These are phyloP conservation scores for Blastobotrys capitulatus DNA, from an alignment of 1,139 yeast species.

Conservation along the genomic window DNA sequence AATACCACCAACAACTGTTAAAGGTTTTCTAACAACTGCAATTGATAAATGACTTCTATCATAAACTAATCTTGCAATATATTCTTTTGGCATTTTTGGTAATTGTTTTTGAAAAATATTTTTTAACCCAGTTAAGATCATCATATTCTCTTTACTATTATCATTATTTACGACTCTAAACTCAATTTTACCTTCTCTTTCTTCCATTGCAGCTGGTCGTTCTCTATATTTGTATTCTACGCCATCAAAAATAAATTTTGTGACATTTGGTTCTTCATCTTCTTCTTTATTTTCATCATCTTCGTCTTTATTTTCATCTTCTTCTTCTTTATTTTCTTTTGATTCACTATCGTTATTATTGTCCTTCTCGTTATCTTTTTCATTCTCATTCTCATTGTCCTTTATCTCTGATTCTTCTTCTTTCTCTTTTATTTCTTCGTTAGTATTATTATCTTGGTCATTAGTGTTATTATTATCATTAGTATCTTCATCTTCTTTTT, in stretches of 20 bases:
- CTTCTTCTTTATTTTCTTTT: constrained; percentile 24
- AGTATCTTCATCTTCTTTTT: constrained; percentile 13
- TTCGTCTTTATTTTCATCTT: constrained; percentile 25
- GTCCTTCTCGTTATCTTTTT: constrained; percentile 26
- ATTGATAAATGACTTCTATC: constrained; percentile 92
- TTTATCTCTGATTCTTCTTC: too few relatives aligned
- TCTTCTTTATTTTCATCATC: constrained; percentile 23
- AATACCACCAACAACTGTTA: constrained; percentile 96
- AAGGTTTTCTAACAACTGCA: constrained; percentile 90
- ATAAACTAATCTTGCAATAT: constrained; percentile 88
- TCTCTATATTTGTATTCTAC: constrained; percentile 81
- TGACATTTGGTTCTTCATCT: constrained; percentile 30
- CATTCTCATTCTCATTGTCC: constrained; percentile 32
- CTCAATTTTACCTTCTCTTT: constrained; percentile 84
- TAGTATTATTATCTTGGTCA: constrained; percentile 27
- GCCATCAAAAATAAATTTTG: constrained; percentile 64
- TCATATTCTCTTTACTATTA: constrained; percentile 76
- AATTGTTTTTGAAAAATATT: constrained; percentile 95
- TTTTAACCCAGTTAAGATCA: constrained; percentile 89
- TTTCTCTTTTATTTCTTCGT: constrained; percentile 29
- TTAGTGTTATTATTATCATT: constrained; percentile 26
- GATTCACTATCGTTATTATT: constrained; percentile 20
- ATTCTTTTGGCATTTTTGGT: constrained; percentile 98
- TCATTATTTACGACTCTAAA: constrained; percentile 96
- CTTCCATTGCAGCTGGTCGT: constrained; percentile 90